Base-by-base conservation (phyloP, 768 basidiomycete genomes). In the Coprinellus micaceus region DNA sequence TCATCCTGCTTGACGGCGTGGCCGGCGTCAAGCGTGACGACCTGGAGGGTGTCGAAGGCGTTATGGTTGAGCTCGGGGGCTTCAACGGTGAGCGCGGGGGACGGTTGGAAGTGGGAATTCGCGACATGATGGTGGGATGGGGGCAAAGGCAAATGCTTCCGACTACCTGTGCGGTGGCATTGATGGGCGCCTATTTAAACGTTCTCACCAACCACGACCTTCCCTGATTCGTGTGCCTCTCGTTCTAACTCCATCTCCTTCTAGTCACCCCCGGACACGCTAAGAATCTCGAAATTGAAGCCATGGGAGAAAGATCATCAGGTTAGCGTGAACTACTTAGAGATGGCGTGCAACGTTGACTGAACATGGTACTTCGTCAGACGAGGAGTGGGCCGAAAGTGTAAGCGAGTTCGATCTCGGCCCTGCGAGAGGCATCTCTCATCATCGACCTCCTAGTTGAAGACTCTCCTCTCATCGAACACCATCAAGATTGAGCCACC, bases 81-180 rank as follows among this genome's bases (percentile, higher is more conserved):
- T 53, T 58, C 45, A 57, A 44, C 24, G 62, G 50, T 7, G 56
- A 39, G 30, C 62, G 60, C 33, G 60, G 36, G 15, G 62, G 45
- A 37, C 40, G 47, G 54, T n/a, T 49, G 19, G 47, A 28, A 30
- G 58, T 33, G 47, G 62, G 61, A 37, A 62, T 62, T 51, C 62
- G 62, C 37, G 62, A 63, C 62, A 61, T 63, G 52, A 53, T 37
- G 49, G 30, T 51, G 26, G 43, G 22, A 44, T 28, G 15, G 13
- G n/a, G 46, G n/a, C 15, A 22, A 36, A 30, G 28, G 47, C 24
- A 9, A 36, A 36, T 21, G 15, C 47, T 25, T 17, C 13, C 19
- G n/a, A 28, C 11, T 21, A 15, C 26, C 22, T 13, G n/a, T 19
- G 13, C 47, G 47, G 47, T 51, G 33, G 49, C 49, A 33, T 33